These are phyloP conservation scores for Isoetes engelmannii DNA, from an alignment of 83 land plant species.

Conservation along the genomic window DNA sequence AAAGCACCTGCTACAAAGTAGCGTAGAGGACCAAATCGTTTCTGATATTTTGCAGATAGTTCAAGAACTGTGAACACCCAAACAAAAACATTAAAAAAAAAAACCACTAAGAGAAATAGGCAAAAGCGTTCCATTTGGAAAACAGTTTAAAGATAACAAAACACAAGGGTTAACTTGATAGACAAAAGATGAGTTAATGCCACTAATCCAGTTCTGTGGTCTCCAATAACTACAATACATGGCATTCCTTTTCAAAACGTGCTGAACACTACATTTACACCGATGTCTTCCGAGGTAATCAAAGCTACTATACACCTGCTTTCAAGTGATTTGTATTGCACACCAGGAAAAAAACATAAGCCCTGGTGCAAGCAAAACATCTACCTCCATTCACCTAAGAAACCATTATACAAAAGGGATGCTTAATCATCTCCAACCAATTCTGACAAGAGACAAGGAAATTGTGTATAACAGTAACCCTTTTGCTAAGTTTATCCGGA, in stretches of 20 bases:
- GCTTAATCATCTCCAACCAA: background rate
- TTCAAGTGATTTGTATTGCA: background rate
- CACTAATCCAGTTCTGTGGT: too few relatives aligned
- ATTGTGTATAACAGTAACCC: background rate
- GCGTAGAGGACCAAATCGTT: conserved; percentile 87
- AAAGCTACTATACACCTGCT: background rate
- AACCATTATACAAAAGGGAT: background rate
- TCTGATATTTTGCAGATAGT: conserved; percentile 93
- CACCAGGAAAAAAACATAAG: too few relatives aligned
- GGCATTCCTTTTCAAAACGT: too few relatives aligned
- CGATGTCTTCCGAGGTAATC: too few relatives aligned
- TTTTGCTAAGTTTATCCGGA: background rate
- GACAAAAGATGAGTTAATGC: too few relatives aligned
- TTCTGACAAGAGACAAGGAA: background rate
- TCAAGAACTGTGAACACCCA: conserved; percentile 65
- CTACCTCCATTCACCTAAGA: background rate
- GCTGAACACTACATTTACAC: too few relatives aligned
- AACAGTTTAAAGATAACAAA: too few relatives aligned
- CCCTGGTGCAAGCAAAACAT: too few relatives aligned
- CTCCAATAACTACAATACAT: too few relatives aligned
- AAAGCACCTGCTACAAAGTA: conserved; percentile 90
- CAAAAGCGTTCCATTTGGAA: too few relatives aligned
- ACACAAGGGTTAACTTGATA: too few relatives aligned
- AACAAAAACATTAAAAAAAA: conserved; percentile 4
- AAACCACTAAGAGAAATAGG: background rate